Evolutionary conservation across 2,329 filamentous ascomycete species (phyloP).

Genomic region (Lasiodiplodia hormozganensis): DNA sequence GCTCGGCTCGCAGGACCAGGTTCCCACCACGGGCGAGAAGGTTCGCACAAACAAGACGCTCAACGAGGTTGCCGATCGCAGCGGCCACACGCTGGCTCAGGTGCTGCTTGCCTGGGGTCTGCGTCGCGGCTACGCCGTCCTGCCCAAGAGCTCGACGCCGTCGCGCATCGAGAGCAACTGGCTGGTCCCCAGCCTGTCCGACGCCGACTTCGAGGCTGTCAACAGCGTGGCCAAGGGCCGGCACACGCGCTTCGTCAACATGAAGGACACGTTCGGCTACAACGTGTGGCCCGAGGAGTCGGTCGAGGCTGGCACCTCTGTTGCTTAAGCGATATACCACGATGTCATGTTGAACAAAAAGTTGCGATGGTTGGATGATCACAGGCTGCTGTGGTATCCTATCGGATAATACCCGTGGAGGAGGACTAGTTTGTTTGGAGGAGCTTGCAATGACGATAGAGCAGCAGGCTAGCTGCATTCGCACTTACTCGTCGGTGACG

Average conservation of each 20-base stretch:
- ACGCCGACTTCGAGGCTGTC: conserved; percentile 64
- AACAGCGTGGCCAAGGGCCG: conserved; percentile 70
- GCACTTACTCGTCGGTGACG: conserved; percentile 22
- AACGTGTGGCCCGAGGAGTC: conserved; percentile 62
- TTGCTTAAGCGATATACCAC: conserved; percentile 23
- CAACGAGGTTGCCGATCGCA: conserved; percentile 71
- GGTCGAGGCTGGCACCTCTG: conserved; percentile 27
- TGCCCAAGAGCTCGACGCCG: conserved; percentile 52
- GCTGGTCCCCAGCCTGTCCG: conserved; percentile 63
- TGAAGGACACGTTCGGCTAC: conserved; percentile 82
- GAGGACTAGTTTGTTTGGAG: background rate
- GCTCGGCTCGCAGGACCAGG: conserved; percentile 73
- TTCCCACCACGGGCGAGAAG: conserved; percentile 72
- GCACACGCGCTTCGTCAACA: conserved; percentile 77
- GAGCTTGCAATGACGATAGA: conserved; percentile 1
- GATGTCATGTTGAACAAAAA: background rate
- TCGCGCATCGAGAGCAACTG: conserved; percentile 65
- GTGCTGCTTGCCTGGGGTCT: conserved; percentile 84
- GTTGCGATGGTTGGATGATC: conserved; percentile 10
- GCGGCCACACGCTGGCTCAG: conserved; percentile 78
- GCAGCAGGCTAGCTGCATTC: background rate
- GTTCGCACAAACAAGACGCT: conserved; percentile 72
- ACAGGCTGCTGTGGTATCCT: conserved; percentile 18
- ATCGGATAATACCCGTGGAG: conserved; percentile 21
- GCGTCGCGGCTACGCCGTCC: conserved; percentile 67